Conservation (phyloP, 2,329 filamentous ascomycete species). For the Phyllosticta citriasiana region DNA sequence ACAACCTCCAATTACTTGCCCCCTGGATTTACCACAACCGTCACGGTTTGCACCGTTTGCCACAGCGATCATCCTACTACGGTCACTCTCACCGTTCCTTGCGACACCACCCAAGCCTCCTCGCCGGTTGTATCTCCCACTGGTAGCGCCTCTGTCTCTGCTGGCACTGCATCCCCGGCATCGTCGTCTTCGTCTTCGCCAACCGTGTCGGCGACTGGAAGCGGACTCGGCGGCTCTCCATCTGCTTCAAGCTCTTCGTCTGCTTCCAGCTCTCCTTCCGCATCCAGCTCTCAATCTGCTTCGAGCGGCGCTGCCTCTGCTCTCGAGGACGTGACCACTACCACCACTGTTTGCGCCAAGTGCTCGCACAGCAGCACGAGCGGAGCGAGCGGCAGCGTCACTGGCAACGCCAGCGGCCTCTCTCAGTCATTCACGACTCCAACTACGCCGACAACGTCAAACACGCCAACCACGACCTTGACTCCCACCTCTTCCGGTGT, state of each 20-base stretch:
- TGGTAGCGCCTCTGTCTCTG: not conserved
- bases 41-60: conserved; percentile 14
- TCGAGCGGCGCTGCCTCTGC: not conserved
- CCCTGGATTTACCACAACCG: conserved; percentile 16
- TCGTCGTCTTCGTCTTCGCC: not conserved
- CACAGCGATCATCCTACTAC: conserved; percentile 8
- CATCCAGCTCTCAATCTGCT: not conserved
- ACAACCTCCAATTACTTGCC: conserved; percentile 12
- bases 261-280: not conserved
- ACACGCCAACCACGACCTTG: not conserved
- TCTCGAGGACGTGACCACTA: not conserved
- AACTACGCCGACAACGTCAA: not conserved
- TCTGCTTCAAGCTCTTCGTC: not conserved
- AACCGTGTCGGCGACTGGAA: not conserved
- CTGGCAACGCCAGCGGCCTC: not conserved
- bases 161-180: not conserved
- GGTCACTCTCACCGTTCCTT: conserved; percentile 14
- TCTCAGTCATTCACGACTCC: not conserved
- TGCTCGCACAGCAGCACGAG: not conserved
- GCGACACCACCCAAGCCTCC: not conserved
- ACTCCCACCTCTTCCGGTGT: not conserved
- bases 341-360: not conserved
- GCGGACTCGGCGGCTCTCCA: not conserved
- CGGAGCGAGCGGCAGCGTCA: not conserved
- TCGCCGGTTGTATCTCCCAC: not conserved